Base-by-base conservation (phyloP, 2,329 filamentous ascomycete genomes). In the Plectosphaerella cucumerina region DNA sequence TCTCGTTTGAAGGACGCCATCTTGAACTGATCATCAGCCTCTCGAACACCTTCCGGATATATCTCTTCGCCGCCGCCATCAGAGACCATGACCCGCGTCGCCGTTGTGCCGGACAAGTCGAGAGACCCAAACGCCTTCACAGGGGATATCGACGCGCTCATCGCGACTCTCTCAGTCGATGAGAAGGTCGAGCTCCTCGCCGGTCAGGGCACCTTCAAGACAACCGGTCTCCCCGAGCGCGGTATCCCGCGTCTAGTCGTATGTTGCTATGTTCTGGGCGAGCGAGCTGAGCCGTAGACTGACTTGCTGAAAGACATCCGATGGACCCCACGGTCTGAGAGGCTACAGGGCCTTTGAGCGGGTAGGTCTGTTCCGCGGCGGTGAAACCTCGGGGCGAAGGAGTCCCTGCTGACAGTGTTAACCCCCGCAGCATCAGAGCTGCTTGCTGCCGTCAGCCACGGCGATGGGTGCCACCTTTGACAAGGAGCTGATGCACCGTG, bases 181-280 rank as follows among this genome's bases (percentile, higher is more conserved):
- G 57, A 58, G 26, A 56, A 59, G 43, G 49, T 50, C 37, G 33
- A 44, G 1, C 48, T 60, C 3, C 47, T 59, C 1, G 53, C 54
- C 33, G 50, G 50, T 0, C 34, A 52, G 42, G 35, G 35, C 3
- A 37, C 35, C 3, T 37, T 37, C 35, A 37, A 18, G 35, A 37
- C 35, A 3, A 37, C 35, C 9, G 35, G 35, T 17, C 35, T 37
- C 15, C 35, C 35, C n/a, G 15, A 37, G 15, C 35, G 35, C 35
- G 35, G 35, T 14, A 37, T 37, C 35, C 35, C 35, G 14, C 35
- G 26, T 31, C 26, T 31, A 31, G 26, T 31, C 26, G 26, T 31
- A 31, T 31, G 26, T 31, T 8, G 8, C 12, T 31, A 8, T 3
- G 12, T 11, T 10, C 8, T 31, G 9, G 26, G 6, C 8, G 26